These are phyloP conservation scores for Ogataea nonfermentans DNA, from an alignment of 805 yeast species.

Conservation along the genomic window DNA sequence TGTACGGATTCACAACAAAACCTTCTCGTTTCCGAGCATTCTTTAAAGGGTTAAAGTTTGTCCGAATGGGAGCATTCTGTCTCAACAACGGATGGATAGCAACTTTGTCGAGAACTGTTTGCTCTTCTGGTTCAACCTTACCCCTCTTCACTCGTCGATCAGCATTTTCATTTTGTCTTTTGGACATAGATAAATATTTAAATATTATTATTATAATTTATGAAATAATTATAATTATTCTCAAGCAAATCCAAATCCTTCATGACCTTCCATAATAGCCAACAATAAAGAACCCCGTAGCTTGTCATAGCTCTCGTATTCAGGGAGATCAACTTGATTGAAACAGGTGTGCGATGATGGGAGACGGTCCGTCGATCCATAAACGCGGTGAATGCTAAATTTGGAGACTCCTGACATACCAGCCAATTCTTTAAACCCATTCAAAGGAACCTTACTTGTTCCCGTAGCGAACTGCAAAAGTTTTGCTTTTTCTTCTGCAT, in stretches of 20 bases:
- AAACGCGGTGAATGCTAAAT: conserved; percentile 87
- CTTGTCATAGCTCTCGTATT: conserved; percentile 84
- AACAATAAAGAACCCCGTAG: conserved; percentile 74
- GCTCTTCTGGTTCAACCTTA: conserved; percentile 1
- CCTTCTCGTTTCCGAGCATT: conserved; percentile 26
- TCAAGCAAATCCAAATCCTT: conserved; percentile 87
- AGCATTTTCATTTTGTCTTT: neutral
- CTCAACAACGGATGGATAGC: conserved; percentile 33
- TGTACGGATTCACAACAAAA: conserved; percentile 33
- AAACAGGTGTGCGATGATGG: conserved; percentile 98
- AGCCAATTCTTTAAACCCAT: conserved; percentile 86
- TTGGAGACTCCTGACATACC: conserved; percentile 85
- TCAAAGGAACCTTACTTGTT: conserved; percentile 91
- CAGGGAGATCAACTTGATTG: conserved; percentile 92
- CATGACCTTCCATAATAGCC: conserved; percentile 93
- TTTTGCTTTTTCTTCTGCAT: conserved; percentile 90
- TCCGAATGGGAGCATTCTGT: conserved; percentile 13
- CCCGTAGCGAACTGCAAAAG: conserved; percentile 95
- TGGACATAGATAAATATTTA: conserved; percentile 6
- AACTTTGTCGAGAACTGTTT: conserved; percentile 20
- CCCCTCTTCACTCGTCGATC: conserved; percentile 6
- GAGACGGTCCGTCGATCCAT: conserved; percentile 77
- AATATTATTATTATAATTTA: conserved; percentile 1
- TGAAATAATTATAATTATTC: neutral
- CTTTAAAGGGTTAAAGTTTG: conserved; percentile 24